phyloP scores from a whole-genome alignment of 1,284 basidiomycete genomes.

The Takashimella koratensis region DNA sequence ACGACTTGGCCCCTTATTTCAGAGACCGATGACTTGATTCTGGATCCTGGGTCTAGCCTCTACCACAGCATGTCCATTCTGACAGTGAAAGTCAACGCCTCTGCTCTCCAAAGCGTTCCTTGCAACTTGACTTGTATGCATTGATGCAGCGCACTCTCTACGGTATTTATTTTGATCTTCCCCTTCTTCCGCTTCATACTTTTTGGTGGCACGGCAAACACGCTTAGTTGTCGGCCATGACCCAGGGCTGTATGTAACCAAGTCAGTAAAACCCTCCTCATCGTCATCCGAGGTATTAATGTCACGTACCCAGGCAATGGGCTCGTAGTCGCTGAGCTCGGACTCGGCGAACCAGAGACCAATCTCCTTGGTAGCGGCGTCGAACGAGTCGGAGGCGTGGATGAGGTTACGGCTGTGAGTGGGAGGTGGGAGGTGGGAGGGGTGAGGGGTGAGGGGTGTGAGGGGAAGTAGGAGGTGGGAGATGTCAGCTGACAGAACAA shows the following conservation, averaged over 20 bases:
- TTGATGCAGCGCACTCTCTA: too few species aligned
- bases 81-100: too few species aligned
- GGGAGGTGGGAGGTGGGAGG: too few species aligned
- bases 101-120: too few species aligned
- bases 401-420: constrained; percentile 51
- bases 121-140: too few species aligned
- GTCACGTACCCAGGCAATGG: constrained; percentile 38
- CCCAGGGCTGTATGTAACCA: constrained; percentile 26
- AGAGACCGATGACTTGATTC: too few species aligned
- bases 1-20: too few species aligned
- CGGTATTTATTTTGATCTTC: background rate
- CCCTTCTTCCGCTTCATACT: background rate
- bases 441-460: too few species aligned
- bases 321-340: constrained; percentile 50
- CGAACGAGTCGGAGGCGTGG: constrained; percentile 52
- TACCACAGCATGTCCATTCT: too few species aligned
- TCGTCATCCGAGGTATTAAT: background rate
- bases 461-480: too few species aligned
- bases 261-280: constrained; percentile 1
- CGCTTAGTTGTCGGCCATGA: constrained; percentile 42
- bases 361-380: constrained; percentile 53
- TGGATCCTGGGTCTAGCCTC: too few species aligned
- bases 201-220: background rate
- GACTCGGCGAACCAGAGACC: constrained; percentile 51
- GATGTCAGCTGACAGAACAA: background rate